phyloP scores from a whole-genome alignment of 371 early-diverging fungal genomes.

The Thermomucor indicae-seudaticae region DNA sequence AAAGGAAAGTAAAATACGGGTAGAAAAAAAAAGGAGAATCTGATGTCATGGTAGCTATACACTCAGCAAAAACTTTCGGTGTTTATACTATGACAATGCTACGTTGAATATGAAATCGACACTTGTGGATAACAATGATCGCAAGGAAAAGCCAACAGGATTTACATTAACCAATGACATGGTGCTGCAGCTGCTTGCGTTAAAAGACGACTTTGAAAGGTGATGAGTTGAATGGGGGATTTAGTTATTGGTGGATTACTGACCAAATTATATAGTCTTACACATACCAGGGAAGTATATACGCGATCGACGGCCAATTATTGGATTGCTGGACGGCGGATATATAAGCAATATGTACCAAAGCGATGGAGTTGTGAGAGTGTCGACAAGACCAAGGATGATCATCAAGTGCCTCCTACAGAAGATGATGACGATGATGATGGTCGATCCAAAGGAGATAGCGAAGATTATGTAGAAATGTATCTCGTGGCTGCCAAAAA shows the following conservation, averaged over 20 bases:
- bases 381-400: not conserved
- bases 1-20: too few species aligned
- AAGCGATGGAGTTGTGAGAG: not conserved
- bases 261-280: slow-evolving; percentile 17
- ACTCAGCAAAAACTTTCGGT: slow-evolving; percentile 36
- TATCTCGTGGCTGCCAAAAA: slow-evolving; percentile 61
- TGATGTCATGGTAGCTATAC: slow-evolving; percentile 7
- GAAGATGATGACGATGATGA: slow-evolving; percentile 10
- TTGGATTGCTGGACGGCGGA: slow-evolving; percentile 58
- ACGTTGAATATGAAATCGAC: slow-evolving; percentile 39
- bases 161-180: slow-evolving; percentile 36
- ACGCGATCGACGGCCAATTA: slow-evolving; percentile 57
- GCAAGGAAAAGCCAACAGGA: slow-evolving; percentile 10
- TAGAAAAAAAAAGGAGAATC: too few species aligned
- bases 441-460: not conserved
- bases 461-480: slow-evolving; percentile 42
- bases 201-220: slow-evolving; percentile 54
- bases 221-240: slow-evolving; percentile 1
- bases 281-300: slow-evolving; percentile 52
- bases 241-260: too few species aligned
- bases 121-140: slow-evolving; percentile 17
- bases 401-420: slow-evolving; percentile 11
- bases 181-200: slow-evolving; percentile 43
- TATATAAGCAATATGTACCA: slow-evolving; percentile 22
- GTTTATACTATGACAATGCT: slow-evolving; percentile 40